Conservation (phyloP, 1,284 basidiomycete species). For the Apiotrichum laibachii region DNA sequence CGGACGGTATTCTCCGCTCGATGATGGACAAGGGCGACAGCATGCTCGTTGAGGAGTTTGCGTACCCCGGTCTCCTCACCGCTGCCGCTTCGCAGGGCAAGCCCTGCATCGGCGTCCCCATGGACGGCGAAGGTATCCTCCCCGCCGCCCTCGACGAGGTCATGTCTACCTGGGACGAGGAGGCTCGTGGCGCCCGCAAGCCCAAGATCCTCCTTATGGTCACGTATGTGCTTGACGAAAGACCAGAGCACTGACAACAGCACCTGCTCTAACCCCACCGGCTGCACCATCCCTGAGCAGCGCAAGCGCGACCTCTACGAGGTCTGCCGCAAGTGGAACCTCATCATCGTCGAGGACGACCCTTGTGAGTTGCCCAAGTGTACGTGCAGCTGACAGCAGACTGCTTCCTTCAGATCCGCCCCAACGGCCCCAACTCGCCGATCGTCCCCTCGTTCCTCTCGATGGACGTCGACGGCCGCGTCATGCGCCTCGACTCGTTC, state of each 20-base stretch:
- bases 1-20: constrained; percentile 35
- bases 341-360: constrained; percentile 72
- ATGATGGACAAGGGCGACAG: constrained; percentile 36
- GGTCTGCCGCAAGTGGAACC: constrained; percentile 68
- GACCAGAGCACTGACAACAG: constrained; percentile 47
- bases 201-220: constrained; percentile 48
- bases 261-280: constrained; percentile 63
- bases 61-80: constrained; percentile 60
- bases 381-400: constrained; percentile 40
- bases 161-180: constrained; percentile 64
- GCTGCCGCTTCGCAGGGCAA: constrained; percentile 56
- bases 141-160: constrained; percentile 60
- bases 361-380: constrained; percentile 51
- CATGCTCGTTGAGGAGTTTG: constrained; percentile 45
- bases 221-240: constrained; percentile 25
- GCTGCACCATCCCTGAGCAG: constrained; percentile 61
- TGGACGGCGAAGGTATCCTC: constrained; percentile 69
- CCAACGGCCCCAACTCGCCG: constrained; percentile 49
- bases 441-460: constrained; percentile 32
- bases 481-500: constrained; percentile 73
- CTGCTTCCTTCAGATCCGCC: constrained; percentile 37
- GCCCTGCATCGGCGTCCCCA: constrained; percentile 59
- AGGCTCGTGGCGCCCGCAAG: constrained; percentile 57
- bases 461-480: constrained; percentile 73
- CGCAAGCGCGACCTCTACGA: constrained; percentile 73